Conservation (phyloP, 2,329 filamentous ascomycete species). For the Pseudogymnoascus sp. region DNA sequence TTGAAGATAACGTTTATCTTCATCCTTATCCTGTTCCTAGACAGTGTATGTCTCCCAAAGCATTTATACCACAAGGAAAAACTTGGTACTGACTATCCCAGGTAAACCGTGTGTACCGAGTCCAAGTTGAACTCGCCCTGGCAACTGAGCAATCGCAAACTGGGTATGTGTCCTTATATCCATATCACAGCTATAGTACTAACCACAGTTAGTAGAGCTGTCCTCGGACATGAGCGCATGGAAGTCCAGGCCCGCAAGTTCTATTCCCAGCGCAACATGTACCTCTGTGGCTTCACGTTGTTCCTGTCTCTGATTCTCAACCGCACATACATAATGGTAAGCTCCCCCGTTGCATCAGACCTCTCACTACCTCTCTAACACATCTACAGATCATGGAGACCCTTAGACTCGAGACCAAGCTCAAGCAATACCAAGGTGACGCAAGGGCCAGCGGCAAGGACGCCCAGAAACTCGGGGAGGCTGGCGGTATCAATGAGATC, state of each 20-base stretch:
- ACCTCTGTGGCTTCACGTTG: constrained; percentile 97
- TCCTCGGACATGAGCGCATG: constrained; percentile 88
- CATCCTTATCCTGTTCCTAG: constrained; percentile 94
- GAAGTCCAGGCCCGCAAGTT: constrained; percentile 99
- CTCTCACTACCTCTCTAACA: constrained; percentile 95
- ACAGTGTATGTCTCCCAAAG: constrained; percentile 64
- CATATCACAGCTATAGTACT: constrained; percentile 13
- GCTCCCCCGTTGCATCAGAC: constrained; percentile 59
- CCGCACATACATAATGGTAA: constrained; percentile 95
- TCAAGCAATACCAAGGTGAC: constrained; percentile 72
- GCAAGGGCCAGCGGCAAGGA: constrained; percentile 53
- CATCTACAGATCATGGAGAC: constrained; percentile 56
- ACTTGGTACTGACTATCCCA: not conserved
- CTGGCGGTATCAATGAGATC: constrained; percentile 70
- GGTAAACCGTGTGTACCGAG: constrained; percentile 79
- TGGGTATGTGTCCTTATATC: constrained; percentile 10
- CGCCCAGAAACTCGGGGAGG: constrained; percentile 60
- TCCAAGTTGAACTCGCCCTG: constrained; percentile 76
- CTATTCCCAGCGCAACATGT: constrained; percentile 99
- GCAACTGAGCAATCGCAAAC: constrained; percentile 51
- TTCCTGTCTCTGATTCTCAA: constrained; percentile 98
- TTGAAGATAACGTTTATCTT: constrained; percentile 99
- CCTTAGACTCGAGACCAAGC: constrained; percentile 74
- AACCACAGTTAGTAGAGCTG: constrained; percentile 38
- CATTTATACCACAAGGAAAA: not conserved